Conservation (phyloP, 768 basidiomycete species). For the Pisolithus tinctorius region DNA sequence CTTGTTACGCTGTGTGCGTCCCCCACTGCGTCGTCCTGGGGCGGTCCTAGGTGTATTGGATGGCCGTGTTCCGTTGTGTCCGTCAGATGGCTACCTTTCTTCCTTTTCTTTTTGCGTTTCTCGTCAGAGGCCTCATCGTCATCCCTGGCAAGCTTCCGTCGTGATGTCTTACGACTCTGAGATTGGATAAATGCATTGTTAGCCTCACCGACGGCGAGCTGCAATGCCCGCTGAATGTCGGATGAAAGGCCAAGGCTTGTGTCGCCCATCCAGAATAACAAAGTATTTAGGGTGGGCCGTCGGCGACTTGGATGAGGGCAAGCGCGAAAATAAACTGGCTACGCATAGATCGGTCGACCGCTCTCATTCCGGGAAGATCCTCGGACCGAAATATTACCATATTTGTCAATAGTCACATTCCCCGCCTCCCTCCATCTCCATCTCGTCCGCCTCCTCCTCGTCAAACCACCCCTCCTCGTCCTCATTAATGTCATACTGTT, state of each 20-base stretch:
- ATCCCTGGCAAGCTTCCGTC: slow-evolving; percentile 30
- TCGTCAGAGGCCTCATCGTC: slow-evolving; percentile 8
- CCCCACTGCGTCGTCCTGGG: slow-evolving; percentile 9
- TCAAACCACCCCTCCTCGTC: slow-evolving; percentile 76
- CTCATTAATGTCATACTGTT: slow-evolving; percentile 52
- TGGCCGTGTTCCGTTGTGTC: not conserved
- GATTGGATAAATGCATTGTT: slow-evolving; percentile 32
- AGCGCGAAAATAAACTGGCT: slow-evolving; percentile 16
- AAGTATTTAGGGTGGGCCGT: slow-evolving; percentile 34
- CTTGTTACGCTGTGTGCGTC: slow-evolving; percentile 26
- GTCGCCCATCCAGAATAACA: slow-evolving; percentile 16
- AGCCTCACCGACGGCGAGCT: slow-evolving; percentile 41
- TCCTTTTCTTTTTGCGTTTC: slow-evolving; percentile 29
- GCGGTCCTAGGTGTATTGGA: not conserved
- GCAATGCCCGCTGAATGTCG: slow-evolving; percentile 46
- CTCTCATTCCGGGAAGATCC: not conserved
- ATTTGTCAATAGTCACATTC: slow-evolving; percentile 1
- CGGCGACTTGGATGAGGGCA: slow-evolving; percentile 33
- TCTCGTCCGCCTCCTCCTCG: slow-evolving; percentile 43
- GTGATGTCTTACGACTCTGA: slow-evolving; percentile 18
- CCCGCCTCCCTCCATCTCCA: not conserved
- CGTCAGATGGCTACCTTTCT: slow-evolving; percentile 2
- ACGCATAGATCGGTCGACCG: too few relatives aligned
- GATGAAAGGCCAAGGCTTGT: slow-evolving; percentile 25
- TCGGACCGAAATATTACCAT: slow-evolving; percentile 15